Percentiles rank a stretch among this genome's conserved stretches.
Evolutionary conservation across 768 basidiomycete genomes (phyloP).

Genomic region (Macrolepiota dolichaula): DNA sequence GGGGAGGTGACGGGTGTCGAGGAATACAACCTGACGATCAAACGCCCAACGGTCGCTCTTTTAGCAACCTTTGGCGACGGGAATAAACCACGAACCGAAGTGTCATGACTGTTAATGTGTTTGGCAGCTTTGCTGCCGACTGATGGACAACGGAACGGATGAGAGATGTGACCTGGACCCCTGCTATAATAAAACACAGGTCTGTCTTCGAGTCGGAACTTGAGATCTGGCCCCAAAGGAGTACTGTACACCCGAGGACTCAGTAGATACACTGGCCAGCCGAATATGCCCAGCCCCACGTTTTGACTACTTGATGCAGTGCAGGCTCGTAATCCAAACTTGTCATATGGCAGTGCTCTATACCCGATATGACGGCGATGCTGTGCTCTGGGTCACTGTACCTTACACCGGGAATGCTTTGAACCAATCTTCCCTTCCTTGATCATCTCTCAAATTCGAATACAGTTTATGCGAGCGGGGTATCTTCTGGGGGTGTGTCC

Average conservation of each 20-base stretch:
- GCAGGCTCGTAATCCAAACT: not conserved
- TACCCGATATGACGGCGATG: not conserved
- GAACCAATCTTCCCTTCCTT: not conserved
- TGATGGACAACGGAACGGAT: slow-evolving; percentile 3
- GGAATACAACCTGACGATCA: slow-evolving; percentile 10
- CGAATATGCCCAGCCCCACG: not conserved
- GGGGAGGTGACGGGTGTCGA: slow-evolving; percentile 4
- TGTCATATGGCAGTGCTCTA: not conserved
- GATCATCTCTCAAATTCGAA: not conserved
- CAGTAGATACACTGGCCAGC: not conserved
- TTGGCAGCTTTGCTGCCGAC: not conserved
- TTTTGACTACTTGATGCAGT: slow-evolving; percentile 3
- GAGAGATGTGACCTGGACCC: not conserved
- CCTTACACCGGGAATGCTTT: not conserved
- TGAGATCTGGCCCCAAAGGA: not conserved
- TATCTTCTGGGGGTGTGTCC: not conserved
- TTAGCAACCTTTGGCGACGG: slow-evolving; percentile 4
- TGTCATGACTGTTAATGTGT: not conserved
- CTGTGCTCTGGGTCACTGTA: not conserved
- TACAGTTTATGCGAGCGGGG: not conserved
- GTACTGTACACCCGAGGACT: not conserved
- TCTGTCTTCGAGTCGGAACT: slow-evolving; percentile 1
- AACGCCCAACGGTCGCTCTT: slow-evolving; percentile 6
- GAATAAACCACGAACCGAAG: not conserved
- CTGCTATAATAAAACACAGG: not conserved